Evolutionary conservation across 139 green algal species (phyloP), one percentile per base, ranked within the genome.

Genomic region (Tetratostichococcus sp.): DNA sequence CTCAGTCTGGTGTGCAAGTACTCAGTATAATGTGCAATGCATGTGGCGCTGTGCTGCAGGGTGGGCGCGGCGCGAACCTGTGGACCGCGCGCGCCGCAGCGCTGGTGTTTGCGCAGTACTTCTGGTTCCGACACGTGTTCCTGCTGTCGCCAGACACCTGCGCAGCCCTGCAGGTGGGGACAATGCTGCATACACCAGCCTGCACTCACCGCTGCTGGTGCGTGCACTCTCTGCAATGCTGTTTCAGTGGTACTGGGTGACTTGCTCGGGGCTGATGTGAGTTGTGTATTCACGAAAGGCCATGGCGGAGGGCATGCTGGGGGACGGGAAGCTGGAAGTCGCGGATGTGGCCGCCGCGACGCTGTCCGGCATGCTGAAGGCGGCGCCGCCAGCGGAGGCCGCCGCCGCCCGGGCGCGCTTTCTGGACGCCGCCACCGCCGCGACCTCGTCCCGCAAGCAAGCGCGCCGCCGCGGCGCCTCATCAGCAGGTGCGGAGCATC

Each of bases 61-160:
- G 71, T 26, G 84, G 74, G 30, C n/a, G 71, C 0, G 25, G 43
- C 22, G 77, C 72, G 42, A 80, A 86, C 43, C 77, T 85, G 28
- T 97, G 91, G 91, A 82, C 88, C 39, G 79, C 86, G 30, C 83
- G 93, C 8, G 91, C 86, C 4, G 86, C 91, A 0, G 89, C 85
- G 30, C 78, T 96, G 35, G 73, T 85, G 26, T 92, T 86, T 74
- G 35, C 82, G 1, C 77, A 82, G 77, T 87, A 84, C 76, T 94
- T 96, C 50, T 93, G 87, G 85, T 97, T 95, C 84, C 85, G 89
- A 2, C 86, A 93, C 80, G 76, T 71, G 25, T 93, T 91, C 75
- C 72, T 93, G 81, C 81, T 97, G 73, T 65, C 69, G 0, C 21
- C 33, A 2, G 34, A 32, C 1, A 75, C 82, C 23, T 74, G 35